phyloP scores from a whole-genome alignment of 371 early-diverging fungal species.

The Mycotypha africana region DNA sequence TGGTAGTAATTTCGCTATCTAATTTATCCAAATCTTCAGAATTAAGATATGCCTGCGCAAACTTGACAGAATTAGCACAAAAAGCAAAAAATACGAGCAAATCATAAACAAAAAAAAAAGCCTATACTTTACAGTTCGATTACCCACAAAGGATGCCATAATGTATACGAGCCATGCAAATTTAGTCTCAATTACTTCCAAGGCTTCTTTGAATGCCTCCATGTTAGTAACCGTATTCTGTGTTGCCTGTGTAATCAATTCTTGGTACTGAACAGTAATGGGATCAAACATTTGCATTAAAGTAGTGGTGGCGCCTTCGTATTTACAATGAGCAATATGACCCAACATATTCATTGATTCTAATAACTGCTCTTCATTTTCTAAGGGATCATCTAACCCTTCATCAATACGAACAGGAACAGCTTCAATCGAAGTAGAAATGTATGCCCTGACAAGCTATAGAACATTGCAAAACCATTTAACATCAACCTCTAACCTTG shows the following conservation, averaged over 20 bases:
- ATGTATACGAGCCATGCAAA: constrained; percentile 83
- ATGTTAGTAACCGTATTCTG: constrained; percentile 7
- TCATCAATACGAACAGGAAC: constrained; percentile 57
- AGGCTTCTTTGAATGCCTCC: constrained; percentile 35
- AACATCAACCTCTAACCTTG: too few species aligned
- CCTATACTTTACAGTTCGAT: constrained; percentile 46
- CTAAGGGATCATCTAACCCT: constrained; percentile 63
- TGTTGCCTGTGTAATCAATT: constrained; percentile 8
- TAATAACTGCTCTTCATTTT: constrained; percentile 67
- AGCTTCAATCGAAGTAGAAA: constrained; percentile 51
- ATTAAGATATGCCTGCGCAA: constrained; percentile 49
- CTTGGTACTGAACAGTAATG: constrained; percentile 64
- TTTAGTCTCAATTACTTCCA: constrained; percentile 58
- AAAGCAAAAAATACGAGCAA: background rate
- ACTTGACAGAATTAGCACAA: too few species aligned
- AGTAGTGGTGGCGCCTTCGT: constrained; percentile 55
- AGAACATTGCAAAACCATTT: background rate
- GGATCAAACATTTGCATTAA: constrained; percentile 59
- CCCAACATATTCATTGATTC: constrained; percentile 72
- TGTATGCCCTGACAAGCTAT: constrained; percentile 44
- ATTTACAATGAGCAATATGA: constrained; percentile 69
- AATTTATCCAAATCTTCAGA: constrained; percentile 60
- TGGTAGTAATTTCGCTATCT: constrained; percentile 61
- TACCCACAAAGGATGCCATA: constrained; percentile 66
- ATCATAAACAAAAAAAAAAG: background rate